Evolutionary conservation across 345 rosid genomes (phyloP).

Genomic region (Pseudoturritis turrita): DNA sequence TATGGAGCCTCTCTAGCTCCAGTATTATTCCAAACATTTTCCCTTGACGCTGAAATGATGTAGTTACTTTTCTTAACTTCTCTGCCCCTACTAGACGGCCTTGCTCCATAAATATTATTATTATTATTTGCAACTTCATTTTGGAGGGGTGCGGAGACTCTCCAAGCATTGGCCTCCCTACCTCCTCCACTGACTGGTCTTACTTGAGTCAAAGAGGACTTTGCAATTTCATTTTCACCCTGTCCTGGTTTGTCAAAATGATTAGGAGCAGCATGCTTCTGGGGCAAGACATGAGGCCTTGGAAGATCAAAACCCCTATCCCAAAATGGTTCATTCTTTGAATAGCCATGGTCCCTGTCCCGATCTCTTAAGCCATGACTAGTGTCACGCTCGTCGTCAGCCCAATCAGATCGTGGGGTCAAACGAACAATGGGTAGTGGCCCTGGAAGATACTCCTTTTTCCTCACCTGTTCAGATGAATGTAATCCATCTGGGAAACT

Average conservation of each 20-base stretch:
- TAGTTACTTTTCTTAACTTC: constrained; percentile 57
- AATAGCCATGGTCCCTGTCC: constrained; percentile 58
- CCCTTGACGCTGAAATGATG: constrained; percentile 39
- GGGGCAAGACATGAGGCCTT: constrained; percentile 53
- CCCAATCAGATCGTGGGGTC: constrained; percentile 96
- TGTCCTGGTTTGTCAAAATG: constrained; percentile 51
- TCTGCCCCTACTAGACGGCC: constrained; percentile 45
- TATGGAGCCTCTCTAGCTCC: constrained; percentile 55
- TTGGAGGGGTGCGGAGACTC: constrained; percentile 50
- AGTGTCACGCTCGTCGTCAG: constrained; percentile 98
- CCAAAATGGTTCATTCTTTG: constrained; percentile 64
- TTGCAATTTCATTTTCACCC: constrained; percentile 60
- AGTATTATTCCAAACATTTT: constrained; percentile 42
- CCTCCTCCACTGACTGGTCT: constrained; percentile 63
- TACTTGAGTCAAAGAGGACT: constrained; percentile 53
- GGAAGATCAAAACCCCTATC: constrained; percentile 74
- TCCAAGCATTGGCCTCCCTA: constrained; percentile 67
- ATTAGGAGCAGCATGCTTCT: constrained; percentile 49
- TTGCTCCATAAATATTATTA: constrained; percentile 35
- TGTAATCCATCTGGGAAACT: constrained; percentile 36
- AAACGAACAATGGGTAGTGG: constrained; percentile 73
- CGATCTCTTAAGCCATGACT: constrained; percentile 58
- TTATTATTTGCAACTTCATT: constrained; percentile 53
- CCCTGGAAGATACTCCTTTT: constrained; percentile 57
- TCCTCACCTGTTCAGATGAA: constrained; percentile 43